phyloP scores from a whole-genome alignment of 2,329 filamentous ascomycete genomes.

The Trichoderma simmonsii region DNA sequence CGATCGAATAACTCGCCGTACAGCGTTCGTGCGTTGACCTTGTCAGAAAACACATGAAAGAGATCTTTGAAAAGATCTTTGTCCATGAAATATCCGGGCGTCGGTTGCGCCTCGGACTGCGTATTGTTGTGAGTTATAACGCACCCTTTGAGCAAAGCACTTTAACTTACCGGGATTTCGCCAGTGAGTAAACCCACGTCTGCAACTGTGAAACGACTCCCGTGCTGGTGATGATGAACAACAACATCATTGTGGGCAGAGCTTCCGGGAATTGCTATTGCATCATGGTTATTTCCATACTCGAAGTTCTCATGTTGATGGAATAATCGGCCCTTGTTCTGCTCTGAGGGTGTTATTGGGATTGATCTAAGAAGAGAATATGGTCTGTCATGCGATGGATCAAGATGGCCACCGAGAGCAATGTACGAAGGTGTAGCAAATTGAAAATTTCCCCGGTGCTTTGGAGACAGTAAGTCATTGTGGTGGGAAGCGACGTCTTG shows the following conservation, averaged over 20 bases:
- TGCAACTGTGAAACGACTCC: conserved; percentile 2
- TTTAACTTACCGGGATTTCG: not conserved
- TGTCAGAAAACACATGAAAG: conserved; percentile 5
- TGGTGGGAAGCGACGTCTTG: not conserved
- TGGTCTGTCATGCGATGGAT: not conserved
- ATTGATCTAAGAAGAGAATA: not conserved
- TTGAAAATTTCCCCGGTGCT: conserved; percentile 2
- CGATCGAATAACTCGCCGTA: not conserved
- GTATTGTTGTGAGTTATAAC: not conserved
- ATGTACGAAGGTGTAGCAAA: not conserved
- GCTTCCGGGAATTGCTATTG: conserved; percentile 2
- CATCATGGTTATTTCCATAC: not conserved
- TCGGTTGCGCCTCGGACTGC: not conserved
- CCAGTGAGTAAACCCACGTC: conserved; percentile 9
- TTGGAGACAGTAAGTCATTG: not conserved
- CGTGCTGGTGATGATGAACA: not conserved
- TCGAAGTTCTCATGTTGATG: conserved; percentile 4
- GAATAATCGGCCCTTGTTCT: not conserved
- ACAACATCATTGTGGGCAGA: not conserved
- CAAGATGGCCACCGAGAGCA: conserved; percentile 3
- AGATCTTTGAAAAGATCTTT: not conserved
- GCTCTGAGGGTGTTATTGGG: not conserved
- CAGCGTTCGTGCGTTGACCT: not conserved
- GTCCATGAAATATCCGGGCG: not conserved
- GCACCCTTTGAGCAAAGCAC: not conserved